Conservation (phyloP, 805 yeast genomes). For the Starmerella riodocensis region DNA sequence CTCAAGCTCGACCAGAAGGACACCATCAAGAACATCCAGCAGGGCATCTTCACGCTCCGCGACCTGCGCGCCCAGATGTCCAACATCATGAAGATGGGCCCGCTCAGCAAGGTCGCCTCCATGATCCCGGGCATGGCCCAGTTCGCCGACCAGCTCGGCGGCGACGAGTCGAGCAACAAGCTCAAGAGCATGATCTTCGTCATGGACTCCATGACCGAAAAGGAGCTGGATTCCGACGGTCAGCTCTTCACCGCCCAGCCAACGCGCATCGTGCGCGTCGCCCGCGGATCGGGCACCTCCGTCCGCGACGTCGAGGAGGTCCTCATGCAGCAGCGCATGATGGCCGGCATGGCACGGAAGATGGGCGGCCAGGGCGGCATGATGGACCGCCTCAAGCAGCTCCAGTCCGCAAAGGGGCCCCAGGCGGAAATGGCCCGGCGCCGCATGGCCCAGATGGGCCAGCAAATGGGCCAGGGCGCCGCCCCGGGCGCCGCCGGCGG, state of each 20-base stretch:
- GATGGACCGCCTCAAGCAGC: slow-evolving; percentile 33
- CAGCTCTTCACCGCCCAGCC: slow-evolving; percentile 67
- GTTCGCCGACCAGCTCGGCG: slow-evolving; percentile 76
- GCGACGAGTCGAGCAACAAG: slow-evolving; percentile 75
- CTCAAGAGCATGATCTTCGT: slow-evolving; percentile 80
- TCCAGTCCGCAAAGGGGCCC: slow-evolving; percentile 30
- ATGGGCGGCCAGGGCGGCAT: slow-evolving; percentile 43
- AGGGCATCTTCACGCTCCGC: slow-evolving; percentile 83
- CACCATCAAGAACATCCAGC: slow-evolving; percentile 73
- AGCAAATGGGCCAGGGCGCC: slow-evolving; percentile 35
- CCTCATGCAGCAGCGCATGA: slow-evolving; percentile 77
- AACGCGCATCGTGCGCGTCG: slow-evolving; percentile 73
- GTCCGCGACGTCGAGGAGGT: slow-evolving; percentile 90
- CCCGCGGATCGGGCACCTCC: slow-evolving; percentile 86
- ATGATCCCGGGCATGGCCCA: slow-evolving; percentile 90
- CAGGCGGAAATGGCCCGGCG: slow-evolving; percentile 37
- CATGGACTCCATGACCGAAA: slow-evolving; percentile 89
- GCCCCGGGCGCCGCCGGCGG: slow-evolving; percentile 24
- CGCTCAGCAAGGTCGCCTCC: slow-evolving; percentile 79
- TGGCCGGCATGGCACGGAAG: slow-evolving; percentile 82
- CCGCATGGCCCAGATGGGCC: slow-evolving; percentile 31
- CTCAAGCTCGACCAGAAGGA: slow-evolving; percentile 80
- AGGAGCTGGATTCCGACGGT: slow-evolving; percentile 86
- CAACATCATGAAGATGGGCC: slow-evolving; percentile 93
- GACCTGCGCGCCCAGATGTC: slow-evolving; percentile 93